These are phyloP conservation scores for Miscanthus lutarioriparius DNA, from an alignment of 176 grass and related monocot genomes.

Conservation along the genomic window DNA sequence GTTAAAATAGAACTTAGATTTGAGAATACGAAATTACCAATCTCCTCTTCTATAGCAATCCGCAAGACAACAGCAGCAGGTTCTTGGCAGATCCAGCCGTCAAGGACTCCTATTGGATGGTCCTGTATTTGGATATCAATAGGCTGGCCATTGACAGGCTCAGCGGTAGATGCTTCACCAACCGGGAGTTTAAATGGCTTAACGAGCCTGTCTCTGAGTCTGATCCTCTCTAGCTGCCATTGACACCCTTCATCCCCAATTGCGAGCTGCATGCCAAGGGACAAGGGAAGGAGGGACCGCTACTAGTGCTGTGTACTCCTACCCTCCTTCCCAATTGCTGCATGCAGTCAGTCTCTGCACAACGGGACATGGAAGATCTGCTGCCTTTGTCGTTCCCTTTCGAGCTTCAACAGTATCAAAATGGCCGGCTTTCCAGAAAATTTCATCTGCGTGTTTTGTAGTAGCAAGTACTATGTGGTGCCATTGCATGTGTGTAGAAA, in stretches of 20 bases:
- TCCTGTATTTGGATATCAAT: not conserved
- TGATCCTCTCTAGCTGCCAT: not conserved
- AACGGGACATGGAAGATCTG: constrained; percentile 35
- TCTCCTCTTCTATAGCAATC: too few species aligned
- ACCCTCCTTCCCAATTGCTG: not conserved
- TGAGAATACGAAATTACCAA: too few species aligned
- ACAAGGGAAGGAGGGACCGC: not conserved
- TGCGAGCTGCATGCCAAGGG: not conserved
- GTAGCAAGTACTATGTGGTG: not conserved
- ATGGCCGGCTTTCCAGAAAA: not conserved
- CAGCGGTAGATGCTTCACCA: constrained; percentile 28
- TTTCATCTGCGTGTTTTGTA: constrained; percentile 34
- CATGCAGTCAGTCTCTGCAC: not conserved
- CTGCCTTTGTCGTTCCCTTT: not conserved
- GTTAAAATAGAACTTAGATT: too few species aligned
- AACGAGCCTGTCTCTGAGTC: constrained; percentile 22
- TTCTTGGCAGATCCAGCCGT: too few species aligned
- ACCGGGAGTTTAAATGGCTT: constrained; percentile 29
- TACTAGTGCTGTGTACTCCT: not conserved
- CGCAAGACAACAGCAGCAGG: too few species aligned
- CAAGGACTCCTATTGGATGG: too few species aligned
- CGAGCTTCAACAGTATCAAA: not conserved
- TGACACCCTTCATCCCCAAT: not conserved
- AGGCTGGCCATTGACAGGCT: constrained; percentile 17
- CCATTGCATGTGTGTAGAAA: constrained; percentile 20